Evolutionary conservation across 1,284 basidiomycete species (phyloP), one percentile per base, ranked within the genome.

Genomic region (Anthracocystis panici-leucophaei): DNA sequence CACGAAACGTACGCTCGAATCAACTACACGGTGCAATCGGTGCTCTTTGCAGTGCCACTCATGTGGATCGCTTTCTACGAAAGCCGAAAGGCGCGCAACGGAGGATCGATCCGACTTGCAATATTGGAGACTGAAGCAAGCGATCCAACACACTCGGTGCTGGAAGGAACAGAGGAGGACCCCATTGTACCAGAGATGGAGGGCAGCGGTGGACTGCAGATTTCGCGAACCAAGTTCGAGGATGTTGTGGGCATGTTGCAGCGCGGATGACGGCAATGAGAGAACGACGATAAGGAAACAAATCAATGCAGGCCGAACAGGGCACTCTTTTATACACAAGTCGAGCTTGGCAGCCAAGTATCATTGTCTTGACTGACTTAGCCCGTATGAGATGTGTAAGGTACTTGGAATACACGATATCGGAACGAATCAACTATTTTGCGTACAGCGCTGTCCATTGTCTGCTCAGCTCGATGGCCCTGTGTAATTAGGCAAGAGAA

Each of bases 381-480:
- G 35, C 35, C 35, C 35, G 14, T 38, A 16, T 14, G 35, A 38
- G 35, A 38, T 33, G 14, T 38, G 35, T 16, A 49, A 21, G 35
- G 16, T 33, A 29, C 33, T 35, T 18, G 27, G 16, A 21, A 27
- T 58, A 44, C 55, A 62, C 25, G 31, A 44, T 21, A 12, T 25
- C 21, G 49, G n/a, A 7, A 23, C 27, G 21, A n/a, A 49, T 40
- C 23, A 16, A 46, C 63, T 35, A 75, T 38, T 70, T 71, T 41
- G 82, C 82, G 38, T 84, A 84, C 63, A 77, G 55, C 23, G 52
- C 66, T 25, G 82, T 84, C 82, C 82, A 84, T 55, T 83, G 72
- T 21, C 79, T 68, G 62, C 79, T 79, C 20, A 80, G 77, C 56
- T 82, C 82, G 64, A 83, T 84, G 3, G 82, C 82, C 25, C 82